Percentiles rank a stretch among this genome's conserved stretches.
Conservation (phyloP, 2,329 filamentous ascomycete species). For the Aureobasidium musti region DNA sequence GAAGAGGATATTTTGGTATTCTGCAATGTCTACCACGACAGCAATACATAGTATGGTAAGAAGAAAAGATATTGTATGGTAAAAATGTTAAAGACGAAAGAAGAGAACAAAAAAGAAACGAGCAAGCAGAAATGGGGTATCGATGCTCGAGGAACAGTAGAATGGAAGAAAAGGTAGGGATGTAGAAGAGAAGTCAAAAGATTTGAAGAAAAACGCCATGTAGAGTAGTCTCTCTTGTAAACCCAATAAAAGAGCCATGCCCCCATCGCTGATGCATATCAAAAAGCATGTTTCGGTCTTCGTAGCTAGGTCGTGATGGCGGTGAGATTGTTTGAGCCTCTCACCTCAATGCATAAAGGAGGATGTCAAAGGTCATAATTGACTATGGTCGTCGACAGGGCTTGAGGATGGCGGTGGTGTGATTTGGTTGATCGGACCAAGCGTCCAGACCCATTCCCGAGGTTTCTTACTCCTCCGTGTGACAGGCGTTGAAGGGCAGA, state of each 20-base stretch:
- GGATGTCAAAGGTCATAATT: background rate
- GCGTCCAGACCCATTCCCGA: conserved; percentile 60
- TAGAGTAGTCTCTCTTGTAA: background rate
- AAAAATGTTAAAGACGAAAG: background rate
- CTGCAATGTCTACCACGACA: too few relatives aligned
- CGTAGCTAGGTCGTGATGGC: conserved; percentile 17
- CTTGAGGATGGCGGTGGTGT: conserved; percentile 12
- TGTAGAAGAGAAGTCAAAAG: background rate
- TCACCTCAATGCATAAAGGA: background rate
- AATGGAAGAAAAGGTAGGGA: background rate
- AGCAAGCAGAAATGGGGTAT: background rate
- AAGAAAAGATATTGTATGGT: too few relatives aligned
- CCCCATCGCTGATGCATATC: conserved; percentile 23
- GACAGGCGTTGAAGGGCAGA: conserved; percentile 55
- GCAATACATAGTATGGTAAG: too few relatives aligned
- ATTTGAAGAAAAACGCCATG: background rate
- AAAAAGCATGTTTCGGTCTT: background rate
- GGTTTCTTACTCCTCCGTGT: conserved; percentile 56
- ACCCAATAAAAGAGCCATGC: background rate
- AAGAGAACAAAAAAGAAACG: background rate
- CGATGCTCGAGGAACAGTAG: background rate
- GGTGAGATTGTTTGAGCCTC: background rate
- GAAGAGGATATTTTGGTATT: too few relatives aligned
- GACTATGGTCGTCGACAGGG: conserved; percentile 8
- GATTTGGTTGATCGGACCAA: conserved; percentile 45